phyloP scores from a whole-genome alignment of 306 rosid genomes.

The Amphicarpaea edgeworthii region DNA sequence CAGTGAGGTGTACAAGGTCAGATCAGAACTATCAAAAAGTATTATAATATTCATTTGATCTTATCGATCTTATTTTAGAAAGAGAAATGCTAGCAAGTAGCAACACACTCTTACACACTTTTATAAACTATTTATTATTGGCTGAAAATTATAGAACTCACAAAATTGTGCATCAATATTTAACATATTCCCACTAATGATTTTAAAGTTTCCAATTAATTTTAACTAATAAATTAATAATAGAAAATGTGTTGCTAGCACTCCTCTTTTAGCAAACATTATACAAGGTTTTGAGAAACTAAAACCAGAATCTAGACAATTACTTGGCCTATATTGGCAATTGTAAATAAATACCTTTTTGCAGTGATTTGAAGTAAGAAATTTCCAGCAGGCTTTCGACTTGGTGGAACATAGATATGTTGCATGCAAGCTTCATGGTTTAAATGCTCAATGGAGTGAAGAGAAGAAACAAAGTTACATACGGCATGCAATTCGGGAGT shows the following conservation, averaged over 20 bases:
- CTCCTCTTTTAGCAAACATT: background rate
- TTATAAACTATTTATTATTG: background rate
- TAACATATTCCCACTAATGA: background rate
- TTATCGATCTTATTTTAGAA: slow-evolving; percentile 15
- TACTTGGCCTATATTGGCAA: slow-evolving; percentile 84
- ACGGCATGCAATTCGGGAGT: slow-evolving; percentile 97
- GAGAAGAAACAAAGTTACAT: slow-evolving; percentile 99
- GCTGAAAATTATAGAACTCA: background rate
- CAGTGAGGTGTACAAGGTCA: slow-evolving; percentile 99
- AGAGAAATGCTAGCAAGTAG: background rate
- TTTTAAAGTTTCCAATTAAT: background rate
- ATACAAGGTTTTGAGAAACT: slow-evolving; percentile 36
- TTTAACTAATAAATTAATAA: background rate
- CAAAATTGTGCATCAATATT: background rate
- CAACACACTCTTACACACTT: background rate
- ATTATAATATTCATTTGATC: slow-evolving; percentile 23
- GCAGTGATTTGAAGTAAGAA: slow-evolving; percentile 99
- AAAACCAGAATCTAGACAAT: slow-evolving; percentile 47
- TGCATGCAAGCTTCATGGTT: slow-evolving; percentile 99
- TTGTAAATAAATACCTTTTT: slow-evolving; percentile 85
- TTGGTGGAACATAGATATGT: slow-evolving; percentile 98
- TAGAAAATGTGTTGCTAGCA: background rate
- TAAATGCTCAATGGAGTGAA: slow-evolving; percentile 99
- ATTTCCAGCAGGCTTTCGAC: slow-evolving; percentile 99
- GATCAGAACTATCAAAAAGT: slow-evolving; percentile 63